phyloP scores from a whole-genome alignment of 441 rosid genomes.

The Mallotus japonicus region DNA sequence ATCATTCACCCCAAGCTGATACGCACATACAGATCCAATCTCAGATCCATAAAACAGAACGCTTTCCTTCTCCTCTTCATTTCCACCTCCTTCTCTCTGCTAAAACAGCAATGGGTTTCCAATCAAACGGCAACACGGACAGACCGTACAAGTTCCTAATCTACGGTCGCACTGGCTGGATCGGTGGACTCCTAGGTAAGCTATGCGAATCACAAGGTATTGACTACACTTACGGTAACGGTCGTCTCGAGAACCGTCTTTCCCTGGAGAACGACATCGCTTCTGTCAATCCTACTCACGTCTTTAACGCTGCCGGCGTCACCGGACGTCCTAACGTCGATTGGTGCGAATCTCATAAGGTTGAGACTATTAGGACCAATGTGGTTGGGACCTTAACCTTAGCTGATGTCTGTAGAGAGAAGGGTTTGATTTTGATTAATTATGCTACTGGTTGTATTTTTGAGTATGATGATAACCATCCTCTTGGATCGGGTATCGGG shows the following conservation, averaged over 20 bases:
- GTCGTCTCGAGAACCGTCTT: constrained; percentile 78
- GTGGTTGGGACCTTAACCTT: constrained; percentile 82
- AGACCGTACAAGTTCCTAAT: constrained; percentile 65
- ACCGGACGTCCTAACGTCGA: constrained; percentile 93
- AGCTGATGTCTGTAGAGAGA: constrained; percentile 77
- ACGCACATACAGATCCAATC: background rate
- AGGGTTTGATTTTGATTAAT: constrained; percentile 60
- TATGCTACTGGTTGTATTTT: constrained; percentile 91
- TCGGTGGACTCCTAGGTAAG: constrained; percentile 83
- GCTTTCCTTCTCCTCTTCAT: background rate
- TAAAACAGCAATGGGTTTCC: constrained; percentile 42
- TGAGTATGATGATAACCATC: constrained; percentile 70
- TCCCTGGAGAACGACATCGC: constrained; percentile 65
- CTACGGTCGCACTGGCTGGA: constrained; percentile 93
- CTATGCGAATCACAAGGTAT: constrained; percentile 67
- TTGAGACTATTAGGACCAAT: constrained; percentile 79
- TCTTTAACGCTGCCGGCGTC: constrained; percentile 92
- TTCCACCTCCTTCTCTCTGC: background rate
- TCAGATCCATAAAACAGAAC: constrained; percentile 18
- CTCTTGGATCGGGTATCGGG: constrained; percentile 73
- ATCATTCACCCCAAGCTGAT: background rate
- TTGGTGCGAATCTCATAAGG: constrained; percentile 93
- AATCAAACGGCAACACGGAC: constrained; percentile 45
- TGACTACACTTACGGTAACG: constrained; percentile 64
- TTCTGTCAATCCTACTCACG: constrained; percentile 65